Conservation (phyloP, 257 asterid species). For the Solanum acaule region DNA sequence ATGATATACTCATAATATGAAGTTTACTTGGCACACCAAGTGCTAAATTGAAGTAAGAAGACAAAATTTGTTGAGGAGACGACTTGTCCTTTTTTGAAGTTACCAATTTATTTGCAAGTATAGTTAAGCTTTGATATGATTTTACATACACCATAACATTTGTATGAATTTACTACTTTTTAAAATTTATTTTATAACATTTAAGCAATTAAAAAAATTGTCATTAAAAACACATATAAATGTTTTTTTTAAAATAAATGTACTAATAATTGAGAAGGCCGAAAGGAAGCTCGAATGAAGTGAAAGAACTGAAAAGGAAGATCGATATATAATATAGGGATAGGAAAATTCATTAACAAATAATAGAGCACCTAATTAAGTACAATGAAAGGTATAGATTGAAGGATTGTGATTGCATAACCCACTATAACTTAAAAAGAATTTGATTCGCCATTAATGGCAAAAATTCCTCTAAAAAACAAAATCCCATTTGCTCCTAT, state of each 20-base stretch:
- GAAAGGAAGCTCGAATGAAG: background rate
- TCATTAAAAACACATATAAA: background rate
- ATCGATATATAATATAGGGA: background rate
- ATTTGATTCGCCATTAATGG: constrained; percentile 28
- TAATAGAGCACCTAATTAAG: background rate
- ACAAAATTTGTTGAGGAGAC: background rate
- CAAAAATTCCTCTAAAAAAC: constrained; percentile 21
- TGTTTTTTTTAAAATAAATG: background rate
- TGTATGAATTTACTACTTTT: background rate
- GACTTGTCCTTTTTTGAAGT: constrained; percentile 8
- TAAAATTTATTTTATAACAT: background rate
- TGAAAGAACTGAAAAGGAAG: background rate
- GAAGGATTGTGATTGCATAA: background rate
- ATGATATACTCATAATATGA: background rate
- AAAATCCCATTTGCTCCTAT: background rate
- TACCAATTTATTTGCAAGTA: background rate
- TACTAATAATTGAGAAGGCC: background rate
- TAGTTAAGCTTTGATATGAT: background rate
- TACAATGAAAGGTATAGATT: background rate
- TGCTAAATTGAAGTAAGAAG: background rate
- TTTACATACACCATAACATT: background rate
- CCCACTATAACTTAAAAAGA: constrained; percentile 3
- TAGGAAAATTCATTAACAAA: background rate
- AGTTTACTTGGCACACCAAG: background rate
- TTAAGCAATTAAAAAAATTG: background rate